phyloP scores from a whole-genome alignment of 768 basidiomycete genomes.

The Phylloporus sp. region DNA sequence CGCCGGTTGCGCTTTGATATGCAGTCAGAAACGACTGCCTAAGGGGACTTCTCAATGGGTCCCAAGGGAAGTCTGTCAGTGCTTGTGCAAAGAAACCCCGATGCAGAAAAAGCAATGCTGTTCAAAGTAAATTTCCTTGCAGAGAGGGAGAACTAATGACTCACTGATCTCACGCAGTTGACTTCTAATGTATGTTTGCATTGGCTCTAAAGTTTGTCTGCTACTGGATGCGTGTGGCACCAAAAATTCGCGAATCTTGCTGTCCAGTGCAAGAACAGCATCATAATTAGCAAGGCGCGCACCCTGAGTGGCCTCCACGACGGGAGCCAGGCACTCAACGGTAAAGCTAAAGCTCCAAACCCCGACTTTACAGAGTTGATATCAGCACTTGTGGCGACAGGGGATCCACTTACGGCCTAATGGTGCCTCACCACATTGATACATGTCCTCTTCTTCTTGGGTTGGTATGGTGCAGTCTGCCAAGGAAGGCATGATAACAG shows the following conservation, averaged over 20 bases:
- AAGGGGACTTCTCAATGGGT: constrained; percentile 46
- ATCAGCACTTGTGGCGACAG: background rate
- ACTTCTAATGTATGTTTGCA: constrained; percentile 38
- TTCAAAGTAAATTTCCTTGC: background rate
- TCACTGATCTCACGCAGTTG: constrained; percentile 45
- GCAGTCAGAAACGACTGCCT: constrained; percentile 47
- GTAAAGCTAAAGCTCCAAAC: constrained; percentile 43
- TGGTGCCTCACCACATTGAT: constrained; percentile 39
- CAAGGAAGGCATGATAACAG: constrained; percentile 37
- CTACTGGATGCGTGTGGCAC: constrained; percentile 16
- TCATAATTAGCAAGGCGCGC: constrained; percentile 44
- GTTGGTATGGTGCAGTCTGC: constrained; percentile 46
- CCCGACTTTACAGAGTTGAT: constrained; percentile 35
- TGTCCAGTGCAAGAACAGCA: constrained; percentile 44
- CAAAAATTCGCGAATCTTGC: constrained; percentile 40
- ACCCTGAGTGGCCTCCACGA: constrained; percentile 38
- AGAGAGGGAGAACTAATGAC: background rate
- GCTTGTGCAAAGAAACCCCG: constrained; percentile 55
- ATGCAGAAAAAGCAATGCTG: constrained; percentile 53
- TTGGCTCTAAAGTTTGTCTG: constrained; percentile 36
- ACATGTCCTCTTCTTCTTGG: constrained; percentile 41
- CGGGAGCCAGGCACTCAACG: constrained; percentile 38
- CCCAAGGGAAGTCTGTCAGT: constrained; percentile 41
- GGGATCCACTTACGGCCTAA: constrained; percentile 38
- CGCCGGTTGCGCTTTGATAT: constrained; percentile 46